A percentile compares a stretch with the other conserved stretches of the same genome.
Evolutionary conservation across 116 monocot species (phyloP).

Genomic region (Dioscorea cayenensis): DNA sequence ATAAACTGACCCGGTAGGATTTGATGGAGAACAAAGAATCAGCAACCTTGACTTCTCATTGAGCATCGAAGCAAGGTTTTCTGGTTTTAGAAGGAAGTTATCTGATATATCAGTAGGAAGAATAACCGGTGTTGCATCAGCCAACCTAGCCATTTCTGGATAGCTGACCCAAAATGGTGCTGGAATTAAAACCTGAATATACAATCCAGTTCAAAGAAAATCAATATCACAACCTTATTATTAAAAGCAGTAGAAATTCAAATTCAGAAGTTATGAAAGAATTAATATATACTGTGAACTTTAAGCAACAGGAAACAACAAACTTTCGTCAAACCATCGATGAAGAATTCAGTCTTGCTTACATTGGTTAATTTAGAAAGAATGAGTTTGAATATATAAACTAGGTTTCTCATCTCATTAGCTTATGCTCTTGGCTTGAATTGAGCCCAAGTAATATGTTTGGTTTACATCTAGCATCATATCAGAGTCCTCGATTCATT

Average conservation of each 20-base stretch:
- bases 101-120: slow-evolving; percentile 72
- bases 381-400: too few species aligned
- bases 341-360: not conserved
- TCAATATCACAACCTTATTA: too few species aligned
- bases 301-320: not conserved
- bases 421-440: too few species aligned
- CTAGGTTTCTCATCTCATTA: too few species aligned
- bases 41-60: slow-evolving; percentile 84
- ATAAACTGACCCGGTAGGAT: slow-evolving; percentile 95
- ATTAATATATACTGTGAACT: not conserved
- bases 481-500: too few species aligned
- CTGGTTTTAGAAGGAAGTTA: slow-evolving; percentile 66
- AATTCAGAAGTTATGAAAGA: not conserved
- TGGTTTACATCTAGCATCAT: too few species aligned
- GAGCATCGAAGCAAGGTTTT: slow-evolving; percentile 48
- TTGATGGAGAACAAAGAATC: slow-evolving; percentile 90
- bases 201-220: too few species aligned
- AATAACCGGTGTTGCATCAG: slow-evolving; percentile 77
- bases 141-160: slow-evolving; percentile 92
- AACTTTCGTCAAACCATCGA: not conserved
- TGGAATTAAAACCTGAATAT: slow-evolving; percentile 5
- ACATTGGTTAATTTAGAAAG: too few species aligned
- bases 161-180: slow-evolving; percentile 62
- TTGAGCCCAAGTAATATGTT: too few species aligned
- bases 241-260: not conserved